Evolutionary conservation across 2,329 filamentous ascomycete genomes (phyloP).

Genomic region (Plectosphaerella cucumerina): DNA sequence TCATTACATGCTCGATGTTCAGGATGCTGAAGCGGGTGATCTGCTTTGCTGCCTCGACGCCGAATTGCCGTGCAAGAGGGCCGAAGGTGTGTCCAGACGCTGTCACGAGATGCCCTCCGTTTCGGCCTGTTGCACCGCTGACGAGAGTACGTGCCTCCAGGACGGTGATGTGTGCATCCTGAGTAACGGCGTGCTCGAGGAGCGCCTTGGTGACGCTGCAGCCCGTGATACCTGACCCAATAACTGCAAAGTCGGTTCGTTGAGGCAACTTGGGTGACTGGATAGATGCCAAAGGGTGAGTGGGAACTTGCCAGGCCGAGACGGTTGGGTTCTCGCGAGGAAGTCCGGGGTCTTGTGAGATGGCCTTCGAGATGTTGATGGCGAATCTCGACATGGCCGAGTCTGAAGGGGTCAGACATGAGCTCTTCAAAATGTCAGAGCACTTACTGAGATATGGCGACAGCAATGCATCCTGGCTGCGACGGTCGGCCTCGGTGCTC

Average conservation of each 20-base stretch:
- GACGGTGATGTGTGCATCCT: constrained; percentile 13
- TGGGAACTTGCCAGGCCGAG: constrained; percentile 22
- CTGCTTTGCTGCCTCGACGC: constrained; percentile 8
- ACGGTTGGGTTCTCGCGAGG: constrained; percentile 28
- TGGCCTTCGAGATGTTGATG: background rate
- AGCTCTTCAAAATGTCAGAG: too few relatives aligned
- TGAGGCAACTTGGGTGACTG: constrained; percentile 10
- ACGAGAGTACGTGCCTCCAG: constrained; percentile 21
- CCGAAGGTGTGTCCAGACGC: constrained; percentile 3
- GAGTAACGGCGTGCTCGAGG: constrained; percentile 12
- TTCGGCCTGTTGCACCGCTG: constrained; percentile 24
- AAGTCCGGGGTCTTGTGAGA: constrained; percentile 23
- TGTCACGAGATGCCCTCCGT: constrained; percentile 18
- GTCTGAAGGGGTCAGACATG: background rate
- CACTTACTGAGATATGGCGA: too few relatives aligned
- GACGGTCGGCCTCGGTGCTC: too few relatives aligned
- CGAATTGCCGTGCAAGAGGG: constrained; percentile 3
- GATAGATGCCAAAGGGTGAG: constrained; percentile 11
- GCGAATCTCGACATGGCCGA: background rate
- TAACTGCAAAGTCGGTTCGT: constrained; percentile 23
- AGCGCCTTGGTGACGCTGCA: constrained; percentile 24
- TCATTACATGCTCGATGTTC: background rate
- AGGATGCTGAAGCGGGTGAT: constrained; percentile 9
- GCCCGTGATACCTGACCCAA: constrained; percentile 32
- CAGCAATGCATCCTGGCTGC: too few relatives aligned